Evolutionary conservation across 1,284 basidiomycete species (phyloP), one percentile per base, ranked within the genome.

Genomic region (Omphalotus olearius): DNA sequence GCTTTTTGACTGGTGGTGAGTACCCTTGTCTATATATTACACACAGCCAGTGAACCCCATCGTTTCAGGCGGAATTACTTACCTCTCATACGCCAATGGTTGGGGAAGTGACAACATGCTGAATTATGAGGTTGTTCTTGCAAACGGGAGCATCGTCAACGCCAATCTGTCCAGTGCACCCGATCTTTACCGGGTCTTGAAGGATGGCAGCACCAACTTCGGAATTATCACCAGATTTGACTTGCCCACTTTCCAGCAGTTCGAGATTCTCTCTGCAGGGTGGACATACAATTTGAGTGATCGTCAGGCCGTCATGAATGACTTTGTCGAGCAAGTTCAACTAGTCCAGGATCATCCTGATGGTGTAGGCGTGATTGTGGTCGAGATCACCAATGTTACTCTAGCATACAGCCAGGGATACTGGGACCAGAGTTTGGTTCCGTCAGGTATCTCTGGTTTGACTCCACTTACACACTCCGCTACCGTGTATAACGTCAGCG

Each of bases 1-100:
- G 53, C 2, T 54, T 54, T 23, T n/a, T 54, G 2, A 13, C 50
- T 10, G 53, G 53, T 39, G 53, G 53, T 50, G 41, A 33, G 13
- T 33, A 7, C 7, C 30, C 7, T 33, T 3, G 30, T 13, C 30
- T 4, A 33, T 33, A 10, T 33, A 3, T 33, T 2, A 33, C 10
- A 11, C 26, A 9, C 13, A n/a, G 10, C 5, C 23, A 23, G 23
- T 9, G 30, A 33, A 33, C 13, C 30, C 9, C 30, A 33, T 33
- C 30, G 3, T 43, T 18, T n/a, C 13, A 47, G 45, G 45, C 18
- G 33, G 45, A 13, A 20, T 47, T 13, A 47, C 33, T 1, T 47
- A 20, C 20, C 33, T 36, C 18, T 47, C 45, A 10, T 47, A 36
- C 16, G 45, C 23, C 16, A 18, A 33, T 6, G 38, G 38, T 14